Evolutionary conservation across 805 yeast species (phyloP).

Genomic region (Candida easanensis): DNA sequence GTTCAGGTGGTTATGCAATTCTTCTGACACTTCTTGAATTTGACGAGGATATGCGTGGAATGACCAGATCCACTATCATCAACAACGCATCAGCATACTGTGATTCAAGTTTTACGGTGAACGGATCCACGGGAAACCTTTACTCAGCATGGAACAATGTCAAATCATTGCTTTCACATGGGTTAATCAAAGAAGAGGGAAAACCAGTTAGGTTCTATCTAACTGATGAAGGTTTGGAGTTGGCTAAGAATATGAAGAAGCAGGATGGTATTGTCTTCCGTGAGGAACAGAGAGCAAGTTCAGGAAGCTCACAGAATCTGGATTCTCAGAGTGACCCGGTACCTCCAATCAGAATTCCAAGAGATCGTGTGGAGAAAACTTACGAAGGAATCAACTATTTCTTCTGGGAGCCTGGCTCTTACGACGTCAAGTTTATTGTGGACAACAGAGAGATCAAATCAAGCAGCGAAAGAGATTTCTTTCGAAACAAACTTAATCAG

Average conservation of each 20-base stretch:
- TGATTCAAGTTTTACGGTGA: conserved; percentile 54
- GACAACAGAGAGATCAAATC: conserved; percentile 85
- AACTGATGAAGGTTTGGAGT: conserved; percentile 64
- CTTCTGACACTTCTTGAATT: conserved; percentile 52
- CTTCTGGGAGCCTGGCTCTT: conserved; percentile 62
- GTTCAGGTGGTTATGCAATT: conserved; percentile 87
- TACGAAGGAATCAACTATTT: conserved; percentile 25
- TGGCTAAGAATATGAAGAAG: conserved; percentile 55
- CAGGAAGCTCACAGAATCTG: conserved; percentile 1
- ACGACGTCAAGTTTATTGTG: conserved; percentile 56
- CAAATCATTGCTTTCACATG: conserved; percentile 59
- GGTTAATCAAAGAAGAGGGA: conserved; percentile 53
- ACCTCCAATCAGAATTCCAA: conserved; percentile 1
- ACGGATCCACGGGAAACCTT: conserved; percentile 58
- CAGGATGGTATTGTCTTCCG: conserved; percentile 40
- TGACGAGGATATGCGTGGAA: conserved; percentile 51
- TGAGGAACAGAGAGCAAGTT: conserved; percentile 11
- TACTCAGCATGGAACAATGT: conserved; percentile 77
- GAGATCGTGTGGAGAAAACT: conserved; percentile 3
- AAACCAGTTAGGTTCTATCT: conserved; percentile 59
- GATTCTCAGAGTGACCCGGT: conserved; percentile 6
- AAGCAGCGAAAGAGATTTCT: conserved; percentile 64
- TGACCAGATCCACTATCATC: conserved; percentile 59
- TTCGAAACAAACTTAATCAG: conserved; percentile 49
- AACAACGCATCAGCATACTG: conserved; percentile 52